phyloP scores from a whole-genome alignment of 495 filamentous ascomycete genomes.

The Neurospora pannonica region DNA sequence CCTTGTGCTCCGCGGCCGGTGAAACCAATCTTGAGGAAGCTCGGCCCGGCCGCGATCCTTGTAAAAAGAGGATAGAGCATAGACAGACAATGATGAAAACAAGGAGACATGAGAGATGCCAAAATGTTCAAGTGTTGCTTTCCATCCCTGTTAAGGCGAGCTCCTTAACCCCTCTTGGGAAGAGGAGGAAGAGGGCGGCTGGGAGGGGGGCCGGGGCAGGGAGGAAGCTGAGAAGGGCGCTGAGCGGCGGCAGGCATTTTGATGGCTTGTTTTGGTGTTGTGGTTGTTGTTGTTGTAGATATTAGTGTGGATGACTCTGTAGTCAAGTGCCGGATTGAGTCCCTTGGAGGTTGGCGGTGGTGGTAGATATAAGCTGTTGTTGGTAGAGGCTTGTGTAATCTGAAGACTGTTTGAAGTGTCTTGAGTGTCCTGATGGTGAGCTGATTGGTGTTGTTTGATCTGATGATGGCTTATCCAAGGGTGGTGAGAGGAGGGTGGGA shows the following conservation, averaged over 20 bases:
- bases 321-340: neutral
- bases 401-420: slow-evolving; percentile 4
- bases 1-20: slow-evolving; percentile 11
- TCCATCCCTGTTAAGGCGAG: neutral
- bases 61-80: slow-evolving; percentile 6
- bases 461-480: slow-evolving; percentile 18
- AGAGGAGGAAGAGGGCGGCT: slow-evolving; percentile 75
- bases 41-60: slow-evolving; percentile 11
- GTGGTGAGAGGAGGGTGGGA: slow-evolving; percentile 15
- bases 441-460: slow-evolving; percentile 16
- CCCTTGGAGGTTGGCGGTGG: neutral
- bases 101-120: slow-evolving; percentile 7
- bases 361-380: slow-evolving; percentile 1
- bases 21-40: slow-evolving; percentile 1
- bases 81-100: slow-evolving; percentile 1
- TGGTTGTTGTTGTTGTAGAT: neutral
- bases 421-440: slow-evolving; percentile 11
- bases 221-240: slow-evolving; percentile 64
- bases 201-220: slow-evolving; percentile 76
- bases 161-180: slow-evolving; percentile 52
- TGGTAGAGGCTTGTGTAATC: neutral
- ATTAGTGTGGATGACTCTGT: neutral
- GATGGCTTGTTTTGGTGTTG: slow-evolving; percentile 18
- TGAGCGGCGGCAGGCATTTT: slow-evolving; percentile 53
- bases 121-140: slow-evolving; percentile 4